Base-by-base conservation (phyloP, 1,284 basidiomycete species). In the Nidula niveotomentosa region DNA sequence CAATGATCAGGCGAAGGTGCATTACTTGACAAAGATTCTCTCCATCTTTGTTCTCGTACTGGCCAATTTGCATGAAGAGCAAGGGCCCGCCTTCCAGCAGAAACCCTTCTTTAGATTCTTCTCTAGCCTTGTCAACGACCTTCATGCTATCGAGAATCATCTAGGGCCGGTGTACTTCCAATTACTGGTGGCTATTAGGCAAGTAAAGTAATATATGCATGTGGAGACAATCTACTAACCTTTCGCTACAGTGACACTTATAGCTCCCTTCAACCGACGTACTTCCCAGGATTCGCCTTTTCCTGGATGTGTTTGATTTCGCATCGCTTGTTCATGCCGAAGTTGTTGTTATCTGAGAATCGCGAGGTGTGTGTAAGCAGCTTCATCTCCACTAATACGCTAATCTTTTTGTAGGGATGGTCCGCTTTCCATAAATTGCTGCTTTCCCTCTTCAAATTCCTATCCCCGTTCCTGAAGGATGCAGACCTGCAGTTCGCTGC, bases 91-190 rank as follows among this genome's bases (percentile, higher is more conserved):
- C 52, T 99, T 99, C 80, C 93, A 96, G 69, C 96, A 98, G 74
- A 96, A 98, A 72, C 96, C 97, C 1, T 99, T 98, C 81, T 96
- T 96, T 78, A 86, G 97, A 55, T 96, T 99, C 77, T 99, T 99
- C 78, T 98, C 95, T 12, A 97, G 93, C 69, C 82, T 99, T 60
- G 79, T 99, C 66, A 95, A 93, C 64, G 97, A 99, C 69, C 74
- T 99, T 46, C 88, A 94, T 61, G 73, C 85, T 13, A 88, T 98
- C 61, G 94, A 97, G 72, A 76, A 81, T 17, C 88, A 87, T 64
- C 80, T 98, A 10, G 93, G 92, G 2, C 77, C 86, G 9, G 93
- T 93, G 0, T 98, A 98, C 69, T 88, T 92, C 76, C 93, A 93
- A 62, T 76, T 98, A 61, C 77, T 99, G 62, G 81, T 95, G 57